phyloP scores from a whole-genome alignment of 2,329 filamentous ascomycete species.

The Xylariaceae sp. region DNA sequence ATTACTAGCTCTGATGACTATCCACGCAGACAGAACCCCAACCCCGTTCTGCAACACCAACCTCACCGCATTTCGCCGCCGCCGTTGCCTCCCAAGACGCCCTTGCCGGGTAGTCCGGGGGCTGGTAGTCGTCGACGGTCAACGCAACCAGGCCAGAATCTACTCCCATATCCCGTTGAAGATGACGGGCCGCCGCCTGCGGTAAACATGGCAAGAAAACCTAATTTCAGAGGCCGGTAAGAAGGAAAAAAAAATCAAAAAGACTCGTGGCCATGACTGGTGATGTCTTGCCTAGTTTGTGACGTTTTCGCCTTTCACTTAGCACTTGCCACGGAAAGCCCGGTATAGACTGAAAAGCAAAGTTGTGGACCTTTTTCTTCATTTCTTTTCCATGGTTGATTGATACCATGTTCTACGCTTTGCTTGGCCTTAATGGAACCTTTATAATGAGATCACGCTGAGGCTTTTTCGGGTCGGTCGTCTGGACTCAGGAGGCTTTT shows the following conservation, averaged over 20 bases:
- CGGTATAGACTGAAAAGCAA: constrained; percentile 8
- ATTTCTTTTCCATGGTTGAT: too few species aligned
- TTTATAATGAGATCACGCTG: too few species aligned
- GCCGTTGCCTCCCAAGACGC: constrained; percentile 72
- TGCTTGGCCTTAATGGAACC: too few species aligned
- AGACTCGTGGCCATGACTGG: not conserved
- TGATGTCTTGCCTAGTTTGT: not conserved
- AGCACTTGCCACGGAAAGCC: not conserved
- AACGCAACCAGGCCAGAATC: constrained; percentile 22
- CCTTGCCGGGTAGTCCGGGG: constrained; percentile 50
- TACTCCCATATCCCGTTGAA: constrained; percentile 72
- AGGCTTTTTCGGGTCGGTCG: too few species aligned
- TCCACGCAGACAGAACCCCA: constrained; percentile 36
- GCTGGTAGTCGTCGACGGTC: constrained; percentile 33
- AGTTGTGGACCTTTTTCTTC: not conserved
- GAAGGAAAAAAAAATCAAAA: too few species aligned
- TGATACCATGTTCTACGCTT: too few species aligned
- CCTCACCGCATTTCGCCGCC: constrained; percentile 54
- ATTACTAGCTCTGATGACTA: constrained; percentile 56
- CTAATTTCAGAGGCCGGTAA: constrained; percentile 58
- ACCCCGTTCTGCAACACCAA: constrained; percentile 26
- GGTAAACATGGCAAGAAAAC: constrained; percentile 83
- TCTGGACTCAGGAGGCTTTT: too few species aligned
- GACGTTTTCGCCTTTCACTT: not conserved
- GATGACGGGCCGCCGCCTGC: constrained; percentile 74